A percentile compares a stretch with the other conserved stretches of the same genome.
Evolutionary conservation across 2,329 filamentous ascomycete species (phyloP).

Genomic region (Macroventuria anomochaeta): DNA sequence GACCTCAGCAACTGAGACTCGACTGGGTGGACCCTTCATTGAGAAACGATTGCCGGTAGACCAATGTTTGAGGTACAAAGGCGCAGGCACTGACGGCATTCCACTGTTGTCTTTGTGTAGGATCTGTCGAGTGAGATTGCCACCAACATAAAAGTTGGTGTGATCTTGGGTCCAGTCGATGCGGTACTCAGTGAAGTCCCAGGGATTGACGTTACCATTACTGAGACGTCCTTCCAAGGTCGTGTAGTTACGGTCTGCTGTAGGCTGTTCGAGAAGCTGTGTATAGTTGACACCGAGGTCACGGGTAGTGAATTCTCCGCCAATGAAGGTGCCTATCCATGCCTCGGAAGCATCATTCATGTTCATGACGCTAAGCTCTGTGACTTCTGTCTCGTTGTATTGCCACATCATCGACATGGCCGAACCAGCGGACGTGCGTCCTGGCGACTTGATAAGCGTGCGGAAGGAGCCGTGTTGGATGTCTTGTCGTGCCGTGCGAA

Average conservation of each 20-base stretch:
- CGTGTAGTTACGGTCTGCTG: conserved; percentile 49
- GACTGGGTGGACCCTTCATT: conserved; percentile 54
- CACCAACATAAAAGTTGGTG: conserved; percentile 54
- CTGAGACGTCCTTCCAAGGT: conserved; percentile 36
- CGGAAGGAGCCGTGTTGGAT: conserved; percentile 58
- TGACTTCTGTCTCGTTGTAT: conserved; percentile 54
- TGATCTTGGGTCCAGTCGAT: conserved; percentile 57
- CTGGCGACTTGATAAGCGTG: conserved; percentile 52
- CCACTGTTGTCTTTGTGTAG: conserved; percentile 41
- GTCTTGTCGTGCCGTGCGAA: conserved; percentile 54
- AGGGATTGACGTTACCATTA: conserved; percentile 47
- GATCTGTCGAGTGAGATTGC: conserved; percentile 44
- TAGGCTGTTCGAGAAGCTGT: conserved; percentile 35
- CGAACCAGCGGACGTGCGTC: conserved; percentile 46
- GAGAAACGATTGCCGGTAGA: conserved; percentile 54
- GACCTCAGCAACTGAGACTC: conserved; percentile 51
- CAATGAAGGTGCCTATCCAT: conserved; percentile 50
- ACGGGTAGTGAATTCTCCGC: conserved; percentile 48
- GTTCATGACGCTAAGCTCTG: conserved; percentile 56
- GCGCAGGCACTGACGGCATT: conserved; percentile 52
- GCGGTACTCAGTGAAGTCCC: conserved; percentile 55
- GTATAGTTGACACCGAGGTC: conserved; percentile 52
- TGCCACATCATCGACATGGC: conserved; percentile 56
- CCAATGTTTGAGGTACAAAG: conserved; percentile 58
- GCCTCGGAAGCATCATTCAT: conserved; percentile 48